Conservation (phyloP, 2,329 filamentous ascomycete species). For the Colletotrichum euphorbiae region DNA sequence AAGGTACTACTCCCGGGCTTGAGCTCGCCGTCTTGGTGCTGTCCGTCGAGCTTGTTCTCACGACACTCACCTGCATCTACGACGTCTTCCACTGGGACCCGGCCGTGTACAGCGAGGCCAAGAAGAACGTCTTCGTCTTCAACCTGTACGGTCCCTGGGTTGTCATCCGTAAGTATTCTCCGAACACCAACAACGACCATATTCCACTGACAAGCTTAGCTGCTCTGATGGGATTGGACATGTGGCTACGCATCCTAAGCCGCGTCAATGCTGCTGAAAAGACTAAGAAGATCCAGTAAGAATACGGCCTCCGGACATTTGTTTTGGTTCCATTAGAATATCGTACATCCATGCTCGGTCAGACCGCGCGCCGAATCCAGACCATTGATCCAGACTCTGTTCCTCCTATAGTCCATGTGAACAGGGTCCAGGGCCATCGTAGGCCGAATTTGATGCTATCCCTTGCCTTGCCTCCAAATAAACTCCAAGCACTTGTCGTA, state of each 20-base stretch:
- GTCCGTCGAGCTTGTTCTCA: conserved; percentile 63
- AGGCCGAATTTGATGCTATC: not conserved
- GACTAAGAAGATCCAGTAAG: conserved; percentile 57
- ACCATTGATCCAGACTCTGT: conserved; percentile 27
- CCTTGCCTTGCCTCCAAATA: not conserved
- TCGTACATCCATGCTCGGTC: conserved; percentile 19
- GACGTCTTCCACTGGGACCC: conserved; percentile 63
- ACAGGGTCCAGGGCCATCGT: conserved; percentile 1
- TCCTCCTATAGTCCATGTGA: conserved; percentile 17
- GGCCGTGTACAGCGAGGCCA: conserved; percentile 54
- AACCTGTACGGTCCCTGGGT: conserved; percentile 65
- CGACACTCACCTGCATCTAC: conserved; percentile 62
- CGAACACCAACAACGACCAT: not conserved
- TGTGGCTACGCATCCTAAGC: conserved; percentile 63
- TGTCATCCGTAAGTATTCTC: conserved; percentile 61
- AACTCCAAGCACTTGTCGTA: conserved; percentile 18
- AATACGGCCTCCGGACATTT: conserved; percentile 9
- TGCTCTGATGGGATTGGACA: conserved; percentile 62
- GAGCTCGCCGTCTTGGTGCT: conserved; percentile 66
- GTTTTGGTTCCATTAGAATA: conserved; percentile 31
- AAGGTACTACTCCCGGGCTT: conserved; percentile 48
- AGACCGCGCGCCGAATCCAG: conserved; percentile 1
- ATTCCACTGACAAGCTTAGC: conserved; percentile 52
- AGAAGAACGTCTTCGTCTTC: conserved; percentile 60
- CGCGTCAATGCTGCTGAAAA: conserved; percentile 51